Conservation (phyloP, 2,329 filamentous ascomycete genomes). For the Neurospora sp. region DNA sequence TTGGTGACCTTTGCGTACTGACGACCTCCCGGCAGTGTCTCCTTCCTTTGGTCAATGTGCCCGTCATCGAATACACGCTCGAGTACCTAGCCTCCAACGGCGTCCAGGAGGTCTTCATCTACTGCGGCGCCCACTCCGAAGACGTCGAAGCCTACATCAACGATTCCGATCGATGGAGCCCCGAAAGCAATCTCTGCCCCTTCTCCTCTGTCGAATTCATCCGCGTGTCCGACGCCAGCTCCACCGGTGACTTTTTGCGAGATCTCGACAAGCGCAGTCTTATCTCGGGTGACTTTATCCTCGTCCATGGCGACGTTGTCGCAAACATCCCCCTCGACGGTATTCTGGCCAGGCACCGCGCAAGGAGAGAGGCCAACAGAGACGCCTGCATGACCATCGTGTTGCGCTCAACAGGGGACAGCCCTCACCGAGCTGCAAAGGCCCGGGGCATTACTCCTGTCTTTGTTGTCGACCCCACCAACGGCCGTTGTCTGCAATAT, state of each 20-base stretch:
- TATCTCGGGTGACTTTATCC: slow-evolving; percentile 81
- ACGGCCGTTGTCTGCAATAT: slow-evolving; percentile 81
- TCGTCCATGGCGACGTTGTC: slow-evolving; percentile 87
- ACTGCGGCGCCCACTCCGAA: slow-evolving; percentile 79
- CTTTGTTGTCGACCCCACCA: slow-evolving; percentile 76
- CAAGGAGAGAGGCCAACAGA: slow-evolving; percentile 72
- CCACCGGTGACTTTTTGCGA: slow-evolving; percentile 87
- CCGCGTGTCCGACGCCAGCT: slow-evolving; percentile 71
- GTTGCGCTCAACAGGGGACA: slow-evolving; percentile 63
- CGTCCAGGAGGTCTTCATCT: slow-evolving; percentile 89
- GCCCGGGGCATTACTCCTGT: slow-evolving; percentile 65
- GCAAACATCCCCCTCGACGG: slow-evolving; percentile 80
- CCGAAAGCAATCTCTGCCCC: slow-evolving; percentile 43
- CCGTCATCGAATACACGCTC: slow-evolving; percentile 93
- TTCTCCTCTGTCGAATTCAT: slow-evolving; percentile 79
- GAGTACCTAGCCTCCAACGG: slow-evolving; percentile 93
- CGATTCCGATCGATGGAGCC: slow-evolving; percentile 62
- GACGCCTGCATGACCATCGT: slow-evolving; percentile 98
- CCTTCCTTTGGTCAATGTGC: slow-evolving; percentile 83
- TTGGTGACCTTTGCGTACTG: slow-evolving; percentile 8
- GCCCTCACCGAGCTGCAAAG: slow-evolving; percentile 63
- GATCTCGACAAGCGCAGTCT: slow-evolving; percentile 81
- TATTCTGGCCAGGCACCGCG: slow-evolving; percentile 69
- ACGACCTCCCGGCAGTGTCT: slow-evolving; percentile 57
- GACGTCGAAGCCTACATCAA: slow-evolving; percentile 81